A percentile compares a stretch with the other conserved stretches of the same genome.
These are phyloP conservation scores for Crucihimalaya himalaica DNA, from an alignment of 345 rosid genomes.

Conservation along the genomic window DNA sequence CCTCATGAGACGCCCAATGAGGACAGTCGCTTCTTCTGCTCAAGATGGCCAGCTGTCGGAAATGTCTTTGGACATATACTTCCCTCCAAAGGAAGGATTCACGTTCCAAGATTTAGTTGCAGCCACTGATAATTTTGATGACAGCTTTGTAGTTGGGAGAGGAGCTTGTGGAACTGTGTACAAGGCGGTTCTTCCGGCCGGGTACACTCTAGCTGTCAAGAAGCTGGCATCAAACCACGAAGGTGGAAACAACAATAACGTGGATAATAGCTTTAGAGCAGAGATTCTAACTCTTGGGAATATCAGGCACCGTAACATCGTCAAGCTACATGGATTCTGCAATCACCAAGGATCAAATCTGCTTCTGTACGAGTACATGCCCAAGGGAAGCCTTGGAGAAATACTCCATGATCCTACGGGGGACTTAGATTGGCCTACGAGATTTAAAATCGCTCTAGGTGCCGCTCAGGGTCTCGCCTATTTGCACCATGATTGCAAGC, in stretches of 20 bases:
- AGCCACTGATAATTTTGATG: conserved; percentile 75
- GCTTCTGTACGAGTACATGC: conserved; percentile 46
- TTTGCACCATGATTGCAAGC: conserved; percentile 89
- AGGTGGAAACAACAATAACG: conserved; percentile 50
- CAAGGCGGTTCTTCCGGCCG: conserved; percentile 65
- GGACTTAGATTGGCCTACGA: conserved; percentile 67
- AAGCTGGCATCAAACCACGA: conserved; percentile 77
- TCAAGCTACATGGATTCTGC: conserved; percentile 89
- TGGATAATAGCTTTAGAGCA: conserved; percentile 82
- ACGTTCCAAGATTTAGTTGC: conserved; percentile 71
- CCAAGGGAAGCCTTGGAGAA: conserved; percentile 75
- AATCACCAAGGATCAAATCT: conserved; percentile 85
- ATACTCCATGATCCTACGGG: conserved; percentile 58
- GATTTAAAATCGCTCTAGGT: conserved; percentile 83
- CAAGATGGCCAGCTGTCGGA: conserved; percentile 45
- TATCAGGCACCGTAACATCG: conserved; percentile 85
- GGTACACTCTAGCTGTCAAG: conserved; percentile 75
- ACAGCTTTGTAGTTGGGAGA: conserved; percentile 71
- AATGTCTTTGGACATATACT: conserved; percentile 56
- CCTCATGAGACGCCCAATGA: conserved; percentile 57
- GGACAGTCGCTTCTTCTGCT: conserved; percentile 38
- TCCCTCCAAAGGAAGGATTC: conserved; percentile 77
- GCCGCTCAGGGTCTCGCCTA: conserved; percentile 53
- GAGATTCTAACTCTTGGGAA: conserved; percentile 83
- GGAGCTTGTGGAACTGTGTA: conserved; percentile 95